Evolutionary conservation across 2,329 filamentous ascomycete species (phyloP), one percentile per base, ranked within the genome.

Genomic region (Pyrenochaeta sp.): DNA sequence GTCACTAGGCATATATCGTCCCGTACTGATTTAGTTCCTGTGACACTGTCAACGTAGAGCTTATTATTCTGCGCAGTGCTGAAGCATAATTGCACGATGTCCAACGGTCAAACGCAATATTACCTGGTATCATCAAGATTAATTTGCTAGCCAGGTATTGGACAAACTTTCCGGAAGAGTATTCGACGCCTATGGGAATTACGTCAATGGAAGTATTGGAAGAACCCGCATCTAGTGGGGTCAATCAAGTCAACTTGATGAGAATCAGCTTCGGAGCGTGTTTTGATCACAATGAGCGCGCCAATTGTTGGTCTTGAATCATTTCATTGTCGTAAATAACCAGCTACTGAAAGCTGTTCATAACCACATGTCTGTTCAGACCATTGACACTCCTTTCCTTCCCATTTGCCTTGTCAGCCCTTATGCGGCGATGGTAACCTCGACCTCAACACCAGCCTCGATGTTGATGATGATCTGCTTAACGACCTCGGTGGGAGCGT

Each of bases 401-500:
- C 44, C 55, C 52, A 58, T 60, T 39, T 63, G 49, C 59, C 49
- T 44, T 42, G 42, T 49, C 33, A 61, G 60, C 66, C 43, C 56
- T 71, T 90, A 92, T 78, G 91, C 90, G 77, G 91, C 91, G 77
- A 95, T 95, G 78, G 91, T 95, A 73, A 95, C 91, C 86, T 95
- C 91, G 72, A 95, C 91, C 86, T 95, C 91, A 77, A 95, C 91
- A 84, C 91, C 91, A 67, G 91, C 91, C 85, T 95, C 91, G 79
- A 95, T 95, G 85, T 95, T 96, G 85, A 95, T 90, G 79, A 95
- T 95, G 85, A 95, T 93, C 83, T 92, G 89, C 89, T 96, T 96
- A 84, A 96, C 91, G 68, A 94, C 89, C 88, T 99, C 95, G 76
- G 95, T 99, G 62, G 95, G 95, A 74, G 95, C 95, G 83, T 96